Evolutionary conservation across 106 monocot genomes (phyloP).

Genomic region (Xerophyta viscosa): DNA sequence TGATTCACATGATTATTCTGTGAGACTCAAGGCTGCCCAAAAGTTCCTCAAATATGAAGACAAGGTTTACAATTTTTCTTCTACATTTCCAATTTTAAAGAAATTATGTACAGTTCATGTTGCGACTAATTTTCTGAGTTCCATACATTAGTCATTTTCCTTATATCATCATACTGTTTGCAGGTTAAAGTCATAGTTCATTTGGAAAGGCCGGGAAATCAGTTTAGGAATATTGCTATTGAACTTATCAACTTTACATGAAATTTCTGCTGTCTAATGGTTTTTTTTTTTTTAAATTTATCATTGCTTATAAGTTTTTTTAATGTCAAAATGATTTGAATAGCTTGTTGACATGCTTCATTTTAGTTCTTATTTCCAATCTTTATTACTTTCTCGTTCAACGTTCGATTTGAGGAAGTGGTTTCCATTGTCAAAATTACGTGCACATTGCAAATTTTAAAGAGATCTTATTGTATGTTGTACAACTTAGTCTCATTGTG

Average conservation of each 20-base stretch:
- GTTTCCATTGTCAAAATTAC: too few relatives aligned
- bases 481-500: too few relatives aligned
- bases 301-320: background rate
- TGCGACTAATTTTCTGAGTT: background rate
- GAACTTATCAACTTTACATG: conserved; percentile 44
- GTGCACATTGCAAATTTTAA: too few relatives aligned
- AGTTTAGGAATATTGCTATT: conserved; percentile 77
- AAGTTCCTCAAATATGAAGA: conserved; percentile 90
- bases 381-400: background rate
- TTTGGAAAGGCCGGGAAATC: conserved; percentile 69
- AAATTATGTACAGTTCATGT: too few relatives aligned
- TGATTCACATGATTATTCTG: conserved; percentile 91
- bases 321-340: background rate
- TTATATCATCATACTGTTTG: background rate
- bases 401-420: background rate
- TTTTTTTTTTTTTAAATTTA: background rate
- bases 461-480: too few relatives aligned
- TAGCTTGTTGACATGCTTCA: background rate
- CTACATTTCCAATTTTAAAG: too few relatives aligned
- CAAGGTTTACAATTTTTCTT: conserved; percentile 37
- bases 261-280: background rate
- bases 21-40: conserved; percentile 71
- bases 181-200: conserved; percentile 95
- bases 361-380: background rate
- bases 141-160: background rate